These are phyloP conservation scores for Diutina neorugosa DNA, from an alignment of 1,139 yeast genomes.

Conservation along the genomic window DNA sequence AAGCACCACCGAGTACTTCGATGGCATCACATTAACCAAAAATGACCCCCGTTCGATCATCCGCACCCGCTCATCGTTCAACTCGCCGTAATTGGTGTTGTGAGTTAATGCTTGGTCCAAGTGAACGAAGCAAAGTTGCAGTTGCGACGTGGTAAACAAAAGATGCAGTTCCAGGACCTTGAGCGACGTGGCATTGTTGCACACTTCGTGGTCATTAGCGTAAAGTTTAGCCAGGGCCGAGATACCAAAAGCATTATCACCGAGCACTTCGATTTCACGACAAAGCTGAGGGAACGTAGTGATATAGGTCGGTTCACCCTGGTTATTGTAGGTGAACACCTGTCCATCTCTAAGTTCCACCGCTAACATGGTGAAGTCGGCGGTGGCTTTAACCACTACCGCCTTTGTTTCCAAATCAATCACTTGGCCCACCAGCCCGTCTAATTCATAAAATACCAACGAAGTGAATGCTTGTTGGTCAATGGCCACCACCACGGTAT, in stretches of 20 bases:
- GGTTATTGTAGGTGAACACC: background rate
- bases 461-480: background rate
- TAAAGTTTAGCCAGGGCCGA: constrained; percentile 64
- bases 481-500: background rate
- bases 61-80: constrained; percentile 68
- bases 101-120: constrained; percentile 26
- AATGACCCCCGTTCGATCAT: constrained; percentile 85
- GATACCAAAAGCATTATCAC: constrained; percentile 30
- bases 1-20: constrained; percentile 69
- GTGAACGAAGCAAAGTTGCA: constrained; percentile 74
- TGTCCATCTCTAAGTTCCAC: background rate
- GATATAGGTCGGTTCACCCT: background rate
- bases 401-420: background rate
- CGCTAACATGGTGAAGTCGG: background rate
- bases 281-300: background rate
- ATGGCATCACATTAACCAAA: constrained; percentile 70
- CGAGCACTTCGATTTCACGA: background rate
- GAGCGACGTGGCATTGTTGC: constrained; percentile 75
- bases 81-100: constrained; percentile 14
- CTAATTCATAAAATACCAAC: background rate
- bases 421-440: background rate
- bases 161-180: constrained; percentile 62
- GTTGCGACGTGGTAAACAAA: constrained; percentile 81
- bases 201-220: constrained; percentile 49
- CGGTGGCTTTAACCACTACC: background rate